Evolutionary conservation across 306 rosid genomes (phyloP).

Genomic region (Sechiopsis laciniata): DNA sequence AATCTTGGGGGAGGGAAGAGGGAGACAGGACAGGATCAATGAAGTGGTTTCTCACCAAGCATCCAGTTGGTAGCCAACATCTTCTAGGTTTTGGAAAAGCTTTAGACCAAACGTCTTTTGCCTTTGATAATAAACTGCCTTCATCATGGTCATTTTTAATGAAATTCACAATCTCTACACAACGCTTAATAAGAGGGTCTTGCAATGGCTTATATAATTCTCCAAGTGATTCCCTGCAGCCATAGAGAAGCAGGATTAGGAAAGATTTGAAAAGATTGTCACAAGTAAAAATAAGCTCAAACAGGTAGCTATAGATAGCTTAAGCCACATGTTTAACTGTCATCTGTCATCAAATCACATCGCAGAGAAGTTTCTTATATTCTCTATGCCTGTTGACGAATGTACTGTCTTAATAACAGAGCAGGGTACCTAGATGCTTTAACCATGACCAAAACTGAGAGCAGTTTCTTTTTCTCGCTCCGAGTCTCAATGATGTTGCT

Average conservation of each 20-base stretch:
- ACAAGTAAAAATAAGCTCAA: background rate
- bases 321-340: background rate
- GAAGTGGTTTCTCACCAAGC: conserved; percentile 58
- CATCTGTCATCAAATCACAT: conserved; percentile 11
- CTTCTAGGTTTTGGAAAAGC: conserved; percentile 71
- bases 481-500: conserved; percentile 3
- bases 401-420: background rate
- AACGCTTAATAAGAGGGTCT: conserved; percentile 64
- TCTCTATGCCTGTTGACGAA: background rate
- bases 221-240: conserved; percentile 38
- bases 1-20: conserved; percentile 1
- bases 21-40: conserved; percentile 8
- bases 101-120: conserved; percentile 76
- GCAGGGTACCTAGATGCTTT: background rate
- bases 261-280: background rate
- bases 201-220: conserved; percentile 77
- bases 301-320: background rate
- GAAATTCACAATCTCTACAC: conserved; percentile 57
- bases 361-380: conserved; percentile 11
- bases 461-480: background rate
- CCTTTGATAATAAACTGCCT: conserved; percentile 30
- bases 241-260: conserved; percentile 22
- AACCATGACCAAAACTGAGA: background rate
- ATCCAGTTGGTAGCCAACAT: conserved; percentile 96
- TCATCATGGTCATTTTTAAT: conserved; percentile 36